Evolutionary conservation across 148 eudicot genomes (phyloP).

Genomic region (Polygonum aviculare): DNA sequence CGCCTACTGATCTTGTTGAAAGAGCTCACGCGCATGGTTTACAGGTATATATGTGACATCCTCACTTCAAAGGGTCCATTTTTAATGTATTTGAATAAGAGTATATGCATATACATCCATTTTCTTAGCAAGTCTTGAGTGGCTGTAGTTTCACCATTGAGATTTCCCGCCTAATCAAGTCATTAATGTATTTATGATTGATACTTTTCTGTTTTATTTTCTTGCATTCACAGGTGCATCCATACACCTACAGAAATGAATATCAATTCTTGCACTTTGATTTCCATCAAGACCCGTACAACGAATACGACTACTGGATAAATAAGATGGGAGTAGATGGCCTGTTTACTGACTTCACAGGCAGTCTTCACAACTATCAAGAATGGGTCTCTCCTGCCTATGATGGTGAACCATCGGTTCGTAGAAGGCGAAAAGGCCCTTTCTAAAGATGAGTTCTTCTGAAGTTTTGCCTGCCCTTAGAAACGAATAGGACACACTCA

Average conservation of each 20-base stretch:
- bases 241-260: constrained; percentile 84
- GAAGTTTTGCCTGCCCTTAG: not conserved
- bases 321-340: constrained; percentile 82
- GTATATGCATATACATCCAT: not conserved
- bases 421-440: constrained; percentile 3
- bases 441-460: not conserved
- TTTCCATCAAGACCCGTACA: constrained; percentile 72
- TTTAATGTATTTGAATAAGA: not conserved
- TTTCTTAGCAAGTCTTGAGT: not conserved
- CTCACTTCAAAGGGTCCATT: not conserved
- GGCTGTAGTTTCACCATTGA: not conserved
- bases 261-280: constrained; percentile 61
- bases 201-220: not conserved
- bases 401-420: constrained; percentile 11
- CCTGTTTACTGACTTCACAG: constrained; percentile 86
- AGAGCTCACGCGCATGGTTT: constrained; percentile 82
- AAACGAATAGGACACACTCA: not conserved
- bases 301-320: constrained; percentile 79
- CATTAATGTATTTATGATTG: not conserved
- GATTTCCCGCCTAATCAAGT: not conserved
- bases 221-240: constrained; percentile 59
- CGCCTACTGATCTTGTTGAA: constrained; percentile 79
- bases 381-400: constrained; percentile 37
- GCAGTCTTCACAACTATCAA: constrained; percentile 75
- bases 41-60: constrained; percentile 38